Conservation (phyloP, 495 filamentous ascomycete species). For the Corynascus novoguineensis region DNA sequence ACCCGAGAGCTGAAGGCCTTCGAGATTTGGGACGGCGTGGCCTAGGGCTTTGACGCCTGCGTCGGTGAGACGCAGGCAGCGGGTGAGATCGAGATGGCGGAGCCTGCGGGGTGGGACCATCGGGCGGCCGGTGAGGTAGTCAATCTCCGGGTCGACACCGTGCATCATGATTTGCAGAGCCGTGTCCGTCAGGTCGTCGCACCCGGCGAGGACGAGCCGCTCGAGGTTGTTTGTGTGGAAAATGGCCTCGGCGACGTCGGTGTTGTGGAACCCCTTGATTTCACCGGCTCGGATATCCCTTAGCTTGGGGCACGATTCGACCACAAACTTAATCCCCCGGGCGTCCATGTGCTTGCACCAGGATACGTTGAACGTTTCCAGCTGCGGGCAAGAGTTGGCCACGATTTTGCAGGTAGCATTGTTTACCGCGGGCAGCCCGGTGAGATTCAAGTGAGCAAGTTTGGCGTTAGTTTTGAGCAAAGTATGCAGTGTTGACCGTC, state of each 20-base stretch:
- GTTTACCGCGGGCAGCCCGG: constrained; percentile 70
- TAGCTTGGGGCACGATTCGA: constrained; percentile 65
- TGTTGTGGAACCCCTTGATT: constrained; percentile 68
- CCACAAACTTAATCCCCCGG: constrained; percentile 67
- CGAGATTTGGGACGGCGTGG: constrained; percentile 68
- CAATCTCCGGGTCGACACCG: constrained; percentile 66
- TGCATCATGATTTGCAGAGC: constrained; percentile 65
- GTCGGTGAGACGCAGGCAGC: constrained; percentile 69
- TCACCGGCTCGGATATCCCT: constrained; percentile 80
- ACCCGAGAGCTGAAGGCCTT: constrained; percentile 74
- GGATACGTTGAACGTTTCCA: constrained; percentile 80
- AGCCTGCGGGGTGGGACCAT: constrained; percentile 74
- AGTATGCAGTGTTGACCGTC: constrained; percentile 65
- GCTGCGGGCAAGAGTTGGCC: constrained; percentile 69
- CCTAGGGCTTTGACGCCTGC: constrained; percentile 60
- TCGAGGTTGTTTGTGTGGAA: constrained; percentile 78
- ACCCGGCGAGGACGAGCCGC: constrained; percentile 69
- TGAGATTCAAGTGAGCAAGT: constrained; percentile 77
- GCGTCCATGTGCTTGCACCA: constrained; percentile 87
- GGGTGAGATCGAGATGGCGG: constrained; percentile 77
- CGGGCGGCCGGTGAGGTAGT: constrained; percentile 68
- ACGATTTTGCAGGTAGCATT: constrained; percentile 87
- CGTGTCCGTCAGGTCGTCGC: constrained; percentile 68
- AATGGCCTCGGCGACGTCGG: constrained; percentile 61
- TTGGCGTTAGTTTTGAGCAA: constrained; percentile 73